A percentile compares a stretch with the other conserved stretches of the same genome.
Evolutionary conservation across 2,329 filamentous ascomycete genomes (phyloP).

Genomic region (Aciculosporium take): DNA sequence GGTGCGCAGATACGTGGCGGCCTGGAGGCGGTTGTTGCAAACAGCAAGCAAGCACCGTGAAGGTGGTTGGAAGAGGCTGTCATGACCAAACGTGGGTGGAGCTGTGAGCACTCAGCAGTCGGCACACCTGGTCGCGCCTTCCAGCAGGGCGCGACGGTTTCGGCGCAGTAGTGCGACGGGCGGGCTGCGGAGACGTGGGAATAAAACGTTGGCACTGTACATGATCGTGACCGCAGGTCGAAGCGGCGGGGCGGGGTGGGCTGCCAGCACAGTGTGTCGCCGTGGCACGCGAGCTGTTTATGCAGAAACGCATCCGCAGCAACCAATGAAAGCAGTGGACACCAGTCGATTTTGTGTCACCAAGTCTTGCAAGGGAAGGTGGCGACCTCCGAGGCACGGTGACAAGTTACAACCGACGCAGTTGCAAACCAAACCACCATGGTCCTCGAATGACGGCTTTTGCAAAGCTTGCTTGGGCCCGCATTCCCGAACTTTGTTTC

Average conservation of each 20-base stretch:
- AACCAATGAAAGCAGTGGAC: background rate
- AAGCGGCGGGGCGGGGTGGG: background rate
- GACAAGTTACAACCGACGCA: slow-evolving; percentile 4
- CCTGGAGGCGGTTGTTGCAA: slow-evolving; percentile 1
- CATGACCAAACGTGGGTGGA: slow-evolving; percentile 6
- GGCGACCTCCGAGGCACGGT: slow-evolving; percentile 19
- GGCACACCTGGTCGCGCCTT: background rate
- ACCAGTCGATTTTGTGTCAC: too few relatives aligned
- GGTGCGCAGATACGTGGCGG: slow-evolving; percentile 12
- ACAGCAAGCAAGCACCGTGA: slow-evolving; percentile 6
- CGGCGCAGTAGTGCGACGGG: background rate
- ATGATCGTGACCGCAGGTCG: too few relatives aligned
- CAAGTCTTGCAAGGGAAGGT: slow-evolving; percentile 13
- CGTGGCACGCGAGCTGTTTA: background rate
- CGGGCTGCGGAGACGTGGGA: slow-evolving; percentile 3
- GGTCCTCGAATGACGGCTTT: too few relatives aligned
- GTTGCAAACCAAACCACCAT: too few relatives aligned
- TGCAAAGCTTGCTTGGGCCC: background rate
- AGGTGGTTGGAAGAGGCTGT: slow-evolving; percentile 6
- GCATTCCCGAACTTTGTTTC: background rate
- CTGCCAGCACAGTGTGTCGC: background rate
- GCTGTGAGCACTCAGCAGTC: slow-evolving; percentile 5
- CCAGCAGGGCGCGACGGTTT: too few relatives aligned
- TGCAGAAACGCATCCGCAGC: background rate
- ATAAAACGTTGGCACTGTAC: background rate